Evolutionary conservation across 2,329 filamentous ascomycete species (phyloP).

Genomic region (Arthrobotrys sinensis): DNA sequence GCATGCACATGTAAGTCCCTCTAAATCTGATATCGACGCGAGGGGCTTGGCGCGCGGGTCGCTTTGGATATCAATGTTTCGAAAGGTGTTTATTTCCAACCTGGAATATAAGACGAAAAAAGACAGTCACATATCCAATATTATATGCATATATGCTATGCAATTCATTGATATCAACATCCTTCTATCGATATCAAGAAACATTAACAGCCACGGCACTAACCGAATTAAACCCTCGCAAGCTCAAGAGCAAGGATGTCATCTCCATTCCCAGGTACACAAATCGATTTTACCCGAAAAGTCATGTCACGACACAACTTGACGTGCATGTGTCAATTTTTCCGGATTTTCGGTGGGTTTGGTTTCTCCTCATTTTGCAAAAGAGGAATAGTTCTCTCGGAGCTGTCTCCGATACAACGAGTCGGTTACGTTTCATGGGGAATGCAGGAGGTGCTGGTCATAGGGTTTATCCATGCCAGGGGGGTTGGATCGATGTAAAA

Average conservation of each 20-base stretch:
- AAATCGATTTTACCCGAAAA: conserved; percentile 13
- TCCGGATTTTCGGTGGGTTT: neutral
- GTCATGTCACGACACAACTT: conserved; percentile 6
- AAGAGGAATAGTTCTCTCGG: conserved; percentile 27
- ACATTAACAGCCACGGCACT: conserved; percentile 15
- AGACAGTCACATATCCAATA: conserved; percentile 22
- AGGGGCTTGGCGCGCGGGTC: neutral
- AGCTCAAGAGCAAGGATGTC: conserved; percentile 2
- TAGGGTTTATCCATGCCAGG: conserved; percentile 32
- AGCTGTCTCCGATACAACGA: conserved; percentile 17
- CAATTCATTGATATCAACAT: conserved; percentile 7
- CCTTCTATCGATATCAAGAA: neutral
- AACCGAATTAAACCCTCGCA: conserved; percentile 15
- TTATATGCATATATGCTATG: neutral
- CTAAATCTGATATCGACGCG: neutral
- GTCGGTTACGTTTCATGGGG: conserved; percentile 30
- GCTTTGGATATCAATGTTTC: neutral
- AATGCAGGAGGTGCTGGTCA: conserved; percentile 26
- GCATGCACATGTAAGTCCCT: conserved; percentile 1
- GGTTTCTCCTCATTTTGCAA: neutral
- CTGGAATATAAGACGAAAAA: conserved; percentile 5
- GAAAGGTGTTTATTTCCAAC: neutral
- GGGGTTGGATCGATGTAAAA: conserved; percentile 13
- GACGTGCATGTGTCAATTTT: conserved; percentile 17
- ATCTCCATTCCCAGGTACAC: conserved; percentile 25